Base-by-base conservation (phyloP, 805 yeast species). In the Metschnikowia chrysomelidarum region DNA sequence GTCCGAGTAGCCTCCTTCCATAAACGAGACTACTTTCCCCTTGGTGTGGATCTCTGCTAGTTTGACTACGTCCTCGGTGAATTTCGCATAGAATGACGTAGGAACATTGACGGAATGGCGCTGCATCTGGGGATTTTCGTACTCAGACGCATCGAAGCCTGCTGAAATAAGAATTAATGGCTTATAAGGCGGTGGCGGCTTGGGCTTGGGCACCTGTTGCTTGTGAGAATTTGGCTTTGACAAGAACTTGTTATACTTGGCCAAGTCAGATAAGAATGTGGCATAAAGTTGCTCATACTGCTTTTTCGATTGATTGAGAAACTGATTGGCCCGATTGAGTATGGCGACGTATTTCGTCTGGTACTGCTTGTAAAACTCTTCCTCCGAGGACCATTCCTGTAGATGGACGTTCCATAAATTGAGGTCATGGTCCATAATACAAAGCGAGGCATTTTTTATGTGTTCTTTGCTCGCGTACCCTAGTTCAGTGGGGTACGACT, bases 1-100 rank as follows among this genome's bases (percentile, higher is more conserved):
- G 50, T 85, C 88, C 0, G 93, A 81, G 54, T 86, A 86, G 1
- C 95, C 95, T 17, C 95, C 95, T 60, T 86, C 95, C 44, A 86
- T 59, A 15, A 86, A 57, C 1, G 94, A 83, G 0, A 86, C 46
- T 0, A 85, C 63, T 40, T 75, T 76, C 8, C 89, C 84, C 8
- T 69, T 59, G 5, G 81, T 62, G 49, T 75, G 82, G 30, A 73
- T 66, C 38, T 80, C 73, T 4, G 93, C 85, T 29, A 86, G 59
- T 36, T 71, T 73, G n/a, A 79, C 76, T 1, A 83, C 80, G 56
- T 86, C 95, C 23, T 70, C 68, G 4, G 94, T 80, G 51, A 86
- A 85, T 26, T 69, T 70, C 13, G 84, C 72, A 54, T 81, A 86
- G 51, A 87, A 86, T 13, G 81, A 74, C 0, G 94, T 84, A 3